Base-by-base conservation (phyloP, 139 green algal genomes). In the Raphidocelis subcapitata region DNA sequence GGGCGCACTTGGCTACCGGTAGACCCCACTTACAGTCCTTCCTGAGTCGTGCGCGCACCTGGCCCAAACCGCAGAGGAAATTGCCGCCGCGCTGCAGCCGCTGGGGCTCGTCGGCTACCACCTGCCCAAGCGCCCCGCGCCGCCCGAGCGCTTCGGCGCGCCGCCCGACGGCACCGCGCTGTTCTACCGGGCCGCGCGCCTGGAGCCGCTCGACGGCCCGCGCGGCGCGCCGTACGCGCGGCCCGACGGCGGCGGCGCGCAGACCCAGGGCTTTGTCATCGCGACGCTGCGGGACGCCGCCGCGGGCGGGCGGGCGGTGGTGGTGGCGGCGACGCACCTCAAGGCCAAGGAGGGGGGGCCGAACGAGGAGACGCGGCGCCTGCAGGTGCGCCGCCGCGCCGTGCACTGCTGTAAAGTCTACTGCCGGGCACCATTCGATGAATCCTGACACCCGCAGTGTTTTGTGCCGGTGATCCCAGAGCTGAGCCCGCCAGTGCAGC, bases 291-390 rank as follows among this genome's bases (percentile, higher is more conserved):
- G 44, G 46, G 75, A 87, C 66, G 59, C 33, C 28, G 18, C 54
- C 3, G n/a, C 73, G 51, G 54, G n/a, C n/a, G n/a, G 59, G 8
- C 33, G 36, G n/a, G 3, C 68, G 5, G 44, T 93, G 44, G 35
- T 90, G 49, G 69, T 87, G 12, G 86, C 80, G 10, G 88, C 79
- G 10, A 89, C 85, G 3, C 88, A 93, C 76, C 72, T 93, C 1
- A 93, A 93, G 59, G 86, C 88, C 49, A 93, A 93, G 74, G 83
- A 81, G 14, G 83, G 85, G 15, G 62, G 35, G 2, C 77, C 73
- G 18, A 84, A 85, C 44, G 78, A 90, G 32, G 73, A 73, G 2
- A 77, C 83, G 18, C 76, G 83, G 1, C 29, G 76, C 10, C 46
- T 67, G 28, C 84, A 90, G 74, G 86, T 87, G 62, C 1, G 35